phyloP scores from a whole-genome alignment of 139 green algal species.

The Penium margaritaceum region DNA sequence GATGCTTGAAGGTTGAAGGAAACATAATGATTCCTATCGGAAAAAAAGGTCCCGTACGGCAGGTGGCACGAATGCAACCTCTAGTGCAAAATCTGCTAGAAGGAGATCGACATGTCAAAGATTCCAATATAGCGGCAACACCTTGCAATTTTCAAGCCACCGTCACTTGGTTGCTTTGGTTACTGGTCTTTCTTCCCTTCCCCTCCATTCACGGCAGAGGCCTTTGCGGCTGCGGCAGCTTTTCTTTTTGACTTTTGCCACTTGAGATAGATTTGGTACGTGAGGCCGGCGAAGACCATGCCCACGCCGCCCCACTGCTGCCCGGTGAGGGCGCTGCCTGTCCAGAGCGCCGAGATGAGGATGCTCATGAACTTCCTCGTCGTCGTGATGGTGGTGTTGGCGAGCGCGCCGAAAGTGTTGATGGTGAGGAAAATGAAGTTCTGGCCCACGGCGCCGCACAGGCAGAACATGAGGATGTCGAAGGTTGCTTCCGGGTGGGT shows the following conservation, averaged over 20 bases:
- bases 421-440: conserved; percentile 98
- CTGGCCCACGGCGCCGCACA: conserved; percentile 86
- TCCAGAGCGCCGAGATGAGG: conserved; percentile 65
- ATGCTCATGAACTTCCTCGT: conserved; percentile 99
- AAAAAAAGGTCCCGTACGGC: too few relatives aligned
- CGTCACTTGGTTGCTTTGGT: too few relatives aligned
- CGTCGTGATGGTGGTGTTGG: conserved; percentile 85
- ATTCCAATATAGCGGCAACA: too few relatives aligned
- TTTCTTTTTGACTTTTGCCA: conserved; percentile 41
- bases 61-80: too few relatives aligned
- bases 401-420: conserved; percentile 74
- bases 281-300: conserved; percentile 82
- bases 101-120: too few relatives aligned
- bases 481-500: conserved; percentile 62
- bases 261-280: conserved; percentile 66
- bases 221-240: too few relatives aligned
- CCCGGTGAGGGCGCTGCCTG: conserved; percentile 64
- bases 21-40: too few relatives aligned
- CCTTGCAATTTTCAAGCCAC: too few relatives aligned
- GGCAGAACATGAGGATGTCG: conserved; percentile 81
- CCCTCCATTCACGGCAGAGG: too few relatives aligned
- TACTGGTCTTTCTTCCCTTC: too few relatives aligned
- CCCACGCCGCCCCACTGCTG: conserved; percentile 82
- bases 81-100: too few relatives aligned
- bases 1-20: too few relatives aligned